Conservation (phyloP, 2,329 filamentous ascomycete genomes). For the Fusarium succisae region DNA sequence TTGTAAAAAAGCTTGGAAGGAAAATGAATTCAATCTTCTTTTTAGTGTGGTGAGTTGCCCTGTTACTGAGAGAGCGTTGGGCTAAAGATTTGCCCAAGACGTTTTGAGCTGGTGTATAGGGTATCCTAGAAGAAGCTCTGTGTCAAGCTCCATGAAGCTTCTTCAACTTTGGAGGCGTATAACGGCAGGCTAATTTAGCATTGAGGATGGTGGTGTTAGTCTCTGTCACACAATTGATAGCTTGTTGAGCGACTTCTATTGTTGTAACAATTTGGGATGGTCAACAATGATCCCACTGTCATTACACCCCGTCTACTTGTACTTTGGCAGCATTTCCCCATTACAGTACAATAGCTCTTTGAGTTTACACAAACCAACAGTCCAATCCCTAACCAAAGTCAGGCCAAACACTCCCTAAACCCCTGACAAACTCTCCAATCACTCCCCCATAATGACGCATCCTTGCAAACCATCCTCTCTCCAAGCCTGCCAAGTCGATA, state of each 20-base stretch:
- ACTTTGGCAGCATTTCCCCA: fast-evolving
- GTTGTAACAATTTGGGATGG: too few species aligned
- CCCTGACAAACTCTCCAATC: background rate
- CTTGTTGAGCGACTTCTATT: fast-evolving
- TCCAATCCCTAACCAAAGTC: background rate
- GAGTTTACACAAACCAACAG: background rate
- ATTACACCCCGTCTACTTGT: too few species aligned
- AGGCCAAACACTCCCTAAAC: background rate
- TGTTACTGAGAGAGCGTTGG: fast-evolving
- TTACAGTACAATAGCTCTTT: background rate
- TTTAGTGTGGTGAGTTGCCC: fast-evolving
- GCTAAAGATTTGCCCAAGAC: fast-evolving
- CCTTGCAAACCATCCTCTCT: background rate
- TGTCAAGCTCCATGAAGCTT: background rate
- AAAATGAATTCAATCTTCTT: fast-evolving
- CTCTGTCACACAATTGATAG: fast-evolving
- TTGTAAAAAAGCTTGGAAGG: fast-evolving
- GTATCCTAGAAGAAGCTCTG: background rate
- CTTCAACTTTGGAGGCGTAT: background rate
- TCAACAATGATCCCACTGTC: background rate
- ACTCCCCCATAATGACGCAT: constrained; percentile 18
- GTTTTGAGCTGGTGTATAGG: background rate
- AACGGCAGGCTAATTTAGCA: background rate
- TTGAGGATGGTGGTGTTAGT: fast-evolving
- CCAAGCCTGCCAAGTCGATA: constrained; percentile 28